Evolutionary conservation across 2,329 filamentous ascomycete genomes (phyloP).

Genomic region (Magnaporthiopsis poae): DNA sequence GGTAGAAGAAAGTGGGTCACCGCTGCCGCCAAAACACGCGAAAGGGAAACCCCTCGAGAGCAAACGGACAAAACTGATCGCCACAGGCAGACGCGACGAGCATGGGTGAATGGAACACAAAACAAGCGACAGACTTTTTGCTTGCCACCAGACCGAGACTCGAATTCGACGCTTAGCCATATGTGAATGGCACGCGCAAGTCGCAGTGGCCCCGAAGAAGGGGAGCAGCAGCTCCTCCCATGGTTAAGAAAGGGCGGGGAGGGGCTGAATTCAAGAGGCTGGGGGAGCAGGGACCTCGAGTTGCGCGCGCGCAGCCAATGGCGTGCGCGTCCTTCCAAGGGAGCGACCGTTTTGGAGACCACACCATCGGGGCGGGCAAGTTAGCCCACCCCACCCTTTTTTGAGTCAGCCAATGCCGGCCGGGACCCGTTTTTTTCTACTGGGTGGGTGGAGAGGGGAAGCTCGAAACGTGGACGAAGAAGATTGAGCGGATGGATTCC

Average conservation of each 20-base stretch:
- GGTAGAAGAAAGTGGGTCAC: neutral
- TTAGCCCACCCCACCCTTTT: neutral
- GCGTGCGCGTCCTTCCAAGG: neutral
- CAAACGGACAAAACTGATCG: neutral
- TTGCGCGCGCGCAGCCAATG: constrained; percentile 6
- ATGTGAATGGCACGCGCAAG: neutral
- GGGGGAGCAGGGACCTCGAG: constrained; percentile 13
- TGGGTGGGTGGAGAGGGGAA: neutral
- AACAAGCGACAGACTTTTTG: neutral
- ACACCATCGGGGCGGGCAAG: neutral
- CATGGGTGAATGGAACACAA: neutral
- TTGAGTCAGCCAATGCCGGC: neutral
- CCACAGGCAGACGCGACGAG: neutral
- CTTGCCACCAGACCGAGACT: neutral
- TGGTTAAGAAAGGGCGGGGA: neutral
- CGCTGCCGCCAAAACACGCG: neutral
- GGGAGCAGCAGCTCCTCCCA: neutral
- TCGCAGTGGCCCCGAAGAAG: neutral
- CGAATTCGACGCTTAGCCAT: neutral
- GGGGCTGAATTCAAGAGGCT: constrained; percentile 25
- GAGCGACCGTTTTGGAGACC: constrained; percentile 5
- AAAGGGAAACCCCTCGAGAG: neutral
- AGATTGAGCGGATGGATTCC: neutral
- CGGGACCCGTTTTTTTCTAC: neutral
- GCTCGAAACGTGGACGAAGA: neutral